A percentile compares a stretch with the other conserved stretches of the same genome.
Conservation (phyloP, 176 grass and related monocot species). For the Hyparrhenia diplandra region DNA sequence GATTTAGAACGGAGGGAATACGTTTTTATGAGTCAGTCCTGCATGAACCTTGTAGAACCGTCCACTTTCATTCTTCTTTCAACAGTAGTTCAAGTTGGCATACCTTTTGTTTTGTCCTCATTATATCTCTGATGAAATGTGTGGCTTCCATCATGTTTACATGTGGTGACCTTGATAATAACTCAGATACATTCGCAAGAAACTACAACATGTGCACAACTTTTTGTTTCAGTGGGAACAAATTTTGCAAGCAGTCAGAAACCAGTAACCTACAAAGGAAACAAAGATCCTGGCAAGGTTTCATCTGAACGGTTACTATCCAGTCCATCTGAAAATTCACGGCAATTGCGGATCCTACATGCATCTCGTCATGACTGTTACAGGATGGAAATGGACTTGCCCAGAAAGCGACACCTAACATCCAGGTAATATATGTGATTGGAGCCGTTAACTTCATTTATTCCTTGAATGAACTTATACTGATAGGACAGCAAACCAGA, state of each 20-base stretch:
- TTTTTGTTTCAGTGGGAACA: neutral
- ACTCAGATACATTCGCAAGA: neutral
- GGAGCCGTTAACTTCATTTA: neutral
- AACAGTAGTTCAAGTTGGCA: neutral
- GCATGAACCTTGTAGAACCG: neutral
- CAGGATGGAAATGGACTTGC: neutral
- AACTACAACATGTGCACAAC: neutral
- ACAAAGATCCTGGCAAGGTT: neutral
- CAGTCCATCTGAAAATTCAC: neutral
- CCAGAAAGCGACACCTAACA: slow-evolving; percentile 16
- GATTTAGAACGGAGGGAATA: too few species aligned
- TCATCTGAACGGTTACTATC: neutral
- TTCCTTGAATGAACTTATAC: slow-evolving; percentile 1
- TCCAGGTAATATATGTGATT: too few species aligned
- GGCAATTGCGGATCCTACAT: too few species aligned
- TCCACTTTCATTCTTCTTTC: too few species aligned
- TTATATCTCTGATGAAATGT: neutral
- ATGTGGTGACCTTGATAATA: neutral
- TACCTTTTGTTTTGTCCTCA: neutral
- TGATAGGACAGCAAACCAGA: slow-evolving; percentile 17
- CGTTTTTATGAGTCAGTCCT: neutral
- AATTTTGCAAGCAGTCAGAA: neutral
- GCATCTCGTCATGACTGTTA: neutral
- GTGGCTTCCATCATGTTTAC: neutral
- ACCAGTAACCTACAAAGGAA: neutral